Evolutionary conservation across 495 filamentous ascomycete species (phyloP).

Genomic region (Bryoglossum gracile): DNA sequence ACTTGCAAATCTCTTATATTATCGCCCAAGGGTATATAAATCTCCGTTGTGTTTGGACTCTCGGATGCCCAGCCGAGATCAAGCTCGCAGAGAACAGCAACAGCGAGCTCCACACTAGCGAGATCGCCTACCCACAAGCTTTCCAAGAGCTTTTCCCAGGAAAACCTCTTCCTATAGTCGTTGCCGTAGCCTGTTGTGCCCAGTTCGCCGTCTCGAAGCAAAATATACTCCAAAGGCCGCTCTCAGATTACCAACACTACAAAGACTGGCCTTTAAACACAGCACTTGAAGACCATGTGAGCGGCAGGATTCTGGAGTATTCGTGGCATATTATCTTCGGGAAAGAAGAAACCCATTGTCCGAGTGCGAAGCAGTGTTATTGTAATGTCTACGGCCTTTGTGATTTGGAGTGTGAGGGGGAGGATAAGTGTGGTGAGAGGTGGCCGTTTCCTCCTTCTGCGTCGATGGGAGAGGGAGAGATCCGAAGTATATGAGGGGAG

Average conservation of each 20-base stretch:
- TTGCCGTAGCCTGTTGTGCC: slow-evolving; percentile 57
- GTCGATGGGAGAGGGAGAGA: too few relatives aligned
- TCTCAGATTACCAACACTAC: slow-evolving; percentile 46
- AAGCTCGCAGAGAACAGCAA: slow-evolving; percentile 32
- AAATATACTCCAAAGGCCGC: slow-evolving; percentile 41
- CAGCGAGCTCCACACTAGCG: too few relatives aligned
- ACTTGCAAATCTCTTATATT: slow-evolving; percentile 49
- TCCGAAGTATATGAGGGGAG: too few relatives aligned
- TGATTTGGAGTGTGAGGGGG: slow-evolving; percentile 30
- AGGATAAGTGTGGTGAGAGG: slow-evolving; percentile 24
- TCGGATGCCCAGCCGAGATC: slow-evolving; percentile 57
- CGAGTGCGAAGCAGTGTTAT: slow-evolving; percentile 49
- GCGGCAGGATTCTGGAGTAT: slow-evolving; percentile 62
- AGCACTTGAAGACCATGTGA: slow-evolving; percentile 47
- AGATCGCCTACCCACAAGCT: slow-evolving; percentile 40
- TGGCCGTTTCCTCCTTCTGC: slow-evolving; percentile 27
- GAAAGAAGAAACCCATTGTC: slow-evolving; percentile 47
- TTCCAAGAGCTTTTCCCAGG: slow-evolving; percentile 51
- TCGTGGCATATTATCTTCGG: slow-evolving; percentile 62
- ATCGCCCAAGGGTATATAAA: slow-evolving; percentile 53
- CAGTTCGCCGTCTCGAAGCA: slow-evolving; percentile 59
- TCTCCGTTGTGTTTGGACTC: slow-evolving; percentile 55
- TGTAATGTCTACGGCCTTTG: slow-evolving; percentile 58
- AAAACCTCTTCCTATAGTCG: slow-evolving; percentile 31
- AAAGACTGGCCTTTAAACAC: slow-evolving; percentile 57